phyloP scores from a whole-genome alignment of 2,329 filamentous ascomycete species.

The Pleomassaria siparia region DNA sequence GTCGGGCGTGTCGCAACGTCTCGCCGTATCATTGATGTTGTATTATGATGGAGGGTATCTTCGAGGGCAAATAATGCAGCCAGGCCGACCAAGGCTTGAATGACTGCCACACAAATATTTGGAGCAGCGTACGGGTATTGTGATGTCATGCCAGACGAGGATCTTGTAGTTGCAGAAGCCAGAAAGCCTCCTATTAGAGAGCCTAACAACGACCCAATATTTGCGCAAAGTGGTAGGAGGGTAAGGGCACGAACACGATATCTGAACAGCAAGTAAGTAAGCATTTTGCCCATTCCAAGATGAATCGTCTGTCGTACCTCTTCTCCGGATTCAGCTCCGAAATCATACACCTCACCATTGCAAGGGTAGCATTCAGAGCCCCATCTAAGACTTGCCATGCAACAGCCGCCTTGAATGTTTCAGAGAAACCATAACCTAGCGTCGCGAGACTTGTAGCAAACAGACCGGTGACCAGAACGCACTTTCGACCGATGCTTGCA shows the following conservation, averaged over 20 bases:
- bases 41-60: conserved; percentile 49
- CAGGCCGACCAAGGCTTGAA: conserved; percentile 55
- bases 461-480: not conserved
- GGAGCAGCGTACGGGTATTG: conserved; percentile 66
- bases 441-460: not conserved
- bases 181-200: conserved; percentile 56
- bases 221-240: not conserved
- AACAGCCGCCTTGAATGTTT: not conserved
- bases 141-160: not conserved
- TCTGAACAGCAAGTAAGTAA: not conserved
- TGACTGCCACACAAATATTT: conserved; percentile 62
- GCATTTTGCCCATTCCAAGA: not conserved
- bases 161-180: conserved; percentile 50
- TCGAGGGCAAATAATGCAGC: conserved; percentile 63
- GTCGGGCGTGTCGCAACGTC: not conserved
- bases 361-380: not conserved
- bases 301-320: not conserved
- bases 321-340: not conserved
- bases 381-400: not conserved
- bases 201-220: conserved; percentile 53
- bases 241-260: not conserved
- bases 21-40: conserved; percentile 14
- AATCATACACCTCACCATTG: not conserved
- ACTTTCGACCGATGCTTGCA: not conserved
- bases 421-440: not conserved